Conservation (phyloP, 495 filamentous ascomycete species). For the Massariosphaeria phaeospora region DNA sequence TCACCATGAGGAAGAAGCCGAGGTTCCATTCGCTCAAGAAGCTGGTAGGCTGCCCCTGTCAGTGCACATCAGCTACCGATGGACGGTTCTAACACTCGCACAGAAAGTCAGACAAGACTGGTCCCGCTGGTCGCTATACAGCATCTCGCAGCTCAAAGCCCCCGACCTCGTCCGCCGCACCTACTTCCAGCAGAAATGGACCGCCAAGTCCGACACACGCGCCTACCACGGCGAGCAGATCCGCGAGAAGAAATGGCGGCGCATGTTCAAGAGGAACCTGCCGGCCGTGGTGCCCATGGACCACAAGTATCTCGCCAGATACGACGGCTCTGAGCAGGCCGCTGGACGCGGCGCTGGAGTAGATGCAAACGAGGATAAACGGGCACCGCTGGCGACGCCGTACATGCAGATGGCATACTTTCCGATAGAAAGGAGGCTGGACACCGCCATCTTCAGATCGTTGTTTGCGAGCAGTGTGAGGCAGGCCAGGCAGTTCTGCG, state of each 20-base stretch:
- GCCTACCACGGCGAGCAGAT: slow-evolving; percentile 93
- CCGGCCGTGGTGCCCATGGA: slow-evolving; percentile 82
- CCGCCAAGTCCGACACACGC: slow-evolving; percentile 72
- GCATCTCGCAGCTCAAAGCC: slow-evolving; percentile 54
- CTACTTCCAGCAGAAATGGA: slow-evolving; percentile 98
- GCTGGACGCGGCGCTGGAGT: slow-evolving; percentile 75
- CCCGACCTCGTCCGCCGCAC: slow-evolving; percentile 46
- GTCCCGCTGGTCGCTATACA: slow-evolving; percentile 97
- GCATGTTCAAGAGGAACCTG: slow-evolving; percentile 77
- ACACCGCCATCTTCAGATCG: slow-evolving; percentile 85
- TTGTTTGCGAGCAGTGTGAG: slow-evolving; percentile 92
- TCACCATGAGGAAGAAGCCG: slow-evolving; percentile 45
- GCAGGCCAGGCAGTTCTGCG: slow-evolving; percentile 89
- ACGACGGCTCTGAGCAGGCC: slow-evolving; percentile 76
- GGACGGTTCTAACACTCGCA: slow-evolving; percentile 21
- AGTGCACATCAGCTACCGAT: slow-evolving; percentile 4
- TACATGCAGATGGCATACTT: slow-evolving; percentile 92
- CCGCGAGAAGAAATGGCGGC: slow-evolving; percentile 80
- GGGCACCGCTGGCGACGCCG: slow-evolving; percentile 50
- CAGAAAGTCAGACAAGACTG: slow-evolving; percentile 94
- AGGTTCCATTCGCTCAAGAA: slow-evolving; percentile 61
- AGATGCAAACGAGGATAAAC: slow-evolving; percentile 16
- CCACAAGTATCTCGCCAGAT: slow-evolving; percentile 62
- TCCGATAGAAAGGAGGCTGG: slow-evolving; percentile 81
- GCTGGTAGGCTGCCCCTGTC: slow-evolving; percentile 45